Evolutionary conservation across 2,329 filamentous ascomycete species (phyloP), one percentile per base, ranked within the genome.

Genomic region (Hymenoscyphus linearis): DNA sequence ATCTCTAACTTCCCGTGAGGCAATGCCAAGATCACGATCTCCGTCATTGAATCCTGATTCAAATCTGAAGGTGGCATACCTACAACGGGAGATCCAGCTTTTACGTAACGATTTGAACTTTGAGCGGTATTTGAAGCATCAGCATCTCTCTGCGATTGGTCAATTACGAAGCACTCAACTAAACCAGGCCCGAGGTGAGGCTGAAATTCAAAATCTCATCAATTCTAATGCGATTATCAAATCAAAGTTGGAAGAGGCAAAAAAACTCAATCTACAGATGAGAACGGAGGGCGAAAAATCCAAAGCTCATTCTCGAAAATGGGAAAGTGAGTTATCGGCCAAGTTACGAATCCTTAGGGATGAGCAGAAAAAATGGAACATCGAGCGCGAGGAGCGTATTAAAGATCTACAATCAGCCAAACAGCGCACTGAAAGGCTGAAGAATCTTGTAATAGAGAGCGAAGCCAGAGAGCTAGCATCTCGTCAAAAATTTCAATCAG

Each of bases 41-140:
- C 68, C 70, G 25, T 68, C 69, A 52, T 37, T 72, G 6, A 59
- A 66, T 10, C 62, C 74, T 70, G 62, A 63, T 35, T 50, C 55
- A 73, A 78, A 58, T 58, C 69, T 55, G 69, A 74, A 62, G 71
- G 69, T 81, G 31, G 76, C 81, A 1, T 83, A 85, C 65, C 76
- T 95, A 3, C 86, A 91, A 66, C 83, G 88, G 50, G 87, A 92
- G 68, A 83, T 91, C n/a, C 82, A 91, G 58, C 76, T 93, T 2
- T 75, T 95, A 12, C 85, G 88, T 52, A 95, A 93, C 64, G 90
- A 95, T 68, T 78, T 95, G 52, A 90, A 89, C 66, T 95, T 93
- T 69, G 91, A 95, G 73, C 82, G 89, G 27, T 93, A 91, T 73
- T 81, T 93, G 69, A 93, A 93, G 71, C 85, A 91, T 65, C 90